These are phyloP conservation scores for Inga oerstediana DNA, from an alignment of 306 rosid genomes.

Conservation along the genomic window DNA sequence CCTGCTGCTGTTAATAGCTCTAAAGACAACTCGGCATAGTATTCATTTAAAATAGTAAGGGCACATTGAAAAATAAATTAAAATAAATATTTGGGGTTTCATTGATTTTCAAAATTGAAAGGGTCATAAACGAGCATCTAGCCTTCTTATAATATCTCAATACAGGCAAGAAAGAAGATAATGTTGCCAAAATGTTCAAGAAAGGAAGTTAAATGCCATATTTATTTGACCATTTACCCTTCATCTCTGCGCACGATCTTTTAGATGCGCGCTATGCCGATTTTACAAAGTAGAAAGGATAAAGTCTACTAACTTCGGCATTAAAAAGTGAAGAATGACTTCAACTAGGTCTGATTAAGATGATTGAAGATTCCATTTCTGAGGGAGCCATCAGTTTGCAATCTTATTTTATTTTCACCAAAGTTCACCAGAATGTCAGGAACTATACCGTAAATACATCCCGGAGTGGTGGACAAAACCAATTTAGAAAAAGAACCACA, in stretches of 20 bases:
- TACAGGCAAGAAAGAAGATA: background rate
- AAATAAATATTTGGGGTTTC: background rate
- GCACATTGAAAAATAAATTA: background rate
- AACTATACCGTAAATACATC: background rate
- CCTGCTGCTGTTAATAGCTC: background rate
- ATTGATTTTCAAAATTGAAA: background rate
- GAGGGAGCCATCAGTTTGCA: background rate
- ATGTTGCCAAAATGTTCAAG: background rate
- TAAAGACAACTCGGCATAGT: background rate
- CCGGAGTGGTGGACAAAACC: background rate
- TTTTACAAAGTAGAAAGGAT: background rate
- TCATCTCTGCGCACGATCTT: background rate
- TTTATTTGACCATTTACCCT: constrained; percentile 3
- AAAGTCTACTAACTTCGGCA: background rate
- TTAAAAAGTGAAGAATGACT: background rate
- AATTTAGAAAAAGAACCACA: background rate
- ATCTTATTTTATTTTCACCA: background rate
- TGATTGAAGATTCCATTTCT: background rate
- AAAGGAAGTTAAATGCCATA: background rate
- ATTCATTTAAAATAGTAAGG: background rate
- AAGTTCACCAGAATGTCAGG: background rate
- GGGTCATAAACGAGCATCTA: background rate
- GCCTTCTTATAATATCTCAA: background rate
- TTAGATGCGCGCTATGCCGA: background rate
- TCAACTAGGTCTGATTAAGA: background rate